phyloP scores from a whole-genome alignment of 371 early-diverging fungal genomes.

The Edhazardia aedis region DNA sequence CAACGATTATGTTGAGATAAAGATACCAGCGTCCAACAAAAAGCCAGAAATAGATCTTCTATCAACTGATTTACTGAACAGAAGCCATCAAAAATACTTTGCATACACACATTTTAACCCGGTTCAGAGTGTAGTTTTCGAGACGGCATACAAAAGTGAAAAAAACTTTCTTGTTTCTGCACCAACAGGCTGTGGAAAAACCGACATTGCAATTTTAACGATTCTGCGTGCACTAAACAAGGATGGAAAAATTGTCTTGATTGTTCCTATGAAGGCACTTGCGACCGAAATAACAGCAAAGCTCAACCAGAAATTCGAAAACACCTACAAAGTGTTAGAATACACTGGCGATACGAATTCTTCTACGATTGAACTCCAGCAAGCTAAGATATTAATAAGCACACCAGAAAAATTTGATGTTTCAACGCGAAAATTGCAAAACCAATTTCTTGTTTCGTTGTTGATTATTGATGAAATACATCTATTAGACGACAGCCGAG shows the following conservation, averaged over 20 bases:
- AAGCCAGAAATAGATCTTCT: too few relatives aligned
- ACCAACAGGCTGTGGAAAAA: constrained; percentile 90
- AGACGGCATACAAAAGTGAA: constrained; percentile 62
- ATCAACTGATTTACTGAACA: too few relatives aligned
- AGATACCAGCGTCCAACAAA: too few relatives aligned
- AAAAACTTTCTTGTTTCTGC: constrained; percentile 76
- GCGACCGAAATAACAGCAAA: constrained; percentile 85
- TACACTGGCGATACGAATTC: constrained; percentile 88
- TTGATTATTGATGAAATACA: constrained; percentile 97
- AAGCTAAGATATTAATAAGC: constrained; percentile 82
- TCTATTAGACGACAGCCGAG: constrained; percentile 86
- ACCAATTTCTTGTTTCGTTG: constrained; percentile 51
- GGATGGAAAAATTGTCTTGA: constrained; percentile 76
- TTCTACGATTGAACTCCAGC: constrained; percentile 68
- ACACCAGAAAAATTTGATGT: constrained; percentile 99
- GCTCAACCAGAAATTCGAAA: constrained; percentile 56
- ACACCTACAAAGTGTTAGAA: constrained; percentile 63
- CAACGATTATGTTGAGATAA: too few relatives aligned
- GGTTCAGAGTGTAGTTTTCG: constrained; percentile 85
- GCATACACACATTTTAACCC: constrained; percentile 63
- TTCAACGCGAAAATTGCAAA: constrained; percentile 70
- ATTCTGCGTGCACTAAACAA: constrained; percentile 63
- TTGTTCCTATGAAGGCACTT: constrained; percentile 98
- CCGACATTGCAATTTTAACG: constrained; percentile 73
- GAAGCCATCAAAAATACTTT: not conserved